Percentiles rank a stretch among this genome's conserved stretches.
Conservation (phyloP, 176 grass and related monocot genomes). For the Aegilops speltoides region DNA sequence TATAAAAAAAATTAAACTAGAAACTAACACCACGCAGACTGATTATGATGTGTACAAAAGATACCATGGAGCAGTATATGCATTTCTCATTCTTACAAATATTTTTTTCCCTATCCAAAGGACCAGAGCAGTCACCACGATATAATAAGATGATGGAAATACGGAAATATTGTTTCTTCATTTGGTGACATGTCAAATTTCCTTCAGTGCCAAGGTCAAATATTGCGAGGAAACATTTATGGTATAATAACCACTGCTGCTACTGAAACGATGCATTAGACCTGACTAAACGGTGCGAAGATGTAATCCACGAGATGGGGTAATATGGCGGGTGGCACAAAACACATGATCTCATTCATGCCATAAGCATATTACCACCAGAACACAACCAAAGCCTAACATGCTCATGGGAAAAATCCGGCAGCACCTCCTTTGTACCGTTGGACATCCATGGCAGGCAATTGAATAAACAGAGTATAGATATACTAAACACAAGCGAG, state of each 20-base stretch:
- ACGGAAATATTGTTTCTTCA: background rate
- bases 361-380: background rate
- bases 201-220: background rate
- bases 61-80: background rate
- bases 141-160: background rate
- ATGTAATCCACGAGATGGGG: background rate
- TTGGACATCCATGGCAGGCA: background rate
- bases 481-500: background rate
- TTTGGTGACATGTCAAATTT: background rate
- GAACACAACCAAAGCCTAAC: background rate
- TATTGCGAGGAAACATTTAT: background rate
- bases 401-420: background rate
- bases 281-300: background rate
- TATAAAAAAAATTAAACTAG: background rate
- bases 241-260: background rate
- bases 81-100: background rate
- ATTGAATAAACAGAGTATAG: background rate
- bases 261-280: background rate
- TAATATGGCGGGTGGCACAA: background rate
- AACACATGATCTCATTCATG: background rate
- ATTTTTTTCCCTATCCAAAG: background rate
- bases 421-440: background rate
- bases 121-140: background rate
- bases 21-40: background rate
- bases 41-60: background rate